A percentile compares a stretch with the other conserved stretches of the same genome.
Evolutionary conservation across 2,329 filamentous ascomycete species (phyloP).

Genomic region (Ceratocystis huliohia): DNA sequence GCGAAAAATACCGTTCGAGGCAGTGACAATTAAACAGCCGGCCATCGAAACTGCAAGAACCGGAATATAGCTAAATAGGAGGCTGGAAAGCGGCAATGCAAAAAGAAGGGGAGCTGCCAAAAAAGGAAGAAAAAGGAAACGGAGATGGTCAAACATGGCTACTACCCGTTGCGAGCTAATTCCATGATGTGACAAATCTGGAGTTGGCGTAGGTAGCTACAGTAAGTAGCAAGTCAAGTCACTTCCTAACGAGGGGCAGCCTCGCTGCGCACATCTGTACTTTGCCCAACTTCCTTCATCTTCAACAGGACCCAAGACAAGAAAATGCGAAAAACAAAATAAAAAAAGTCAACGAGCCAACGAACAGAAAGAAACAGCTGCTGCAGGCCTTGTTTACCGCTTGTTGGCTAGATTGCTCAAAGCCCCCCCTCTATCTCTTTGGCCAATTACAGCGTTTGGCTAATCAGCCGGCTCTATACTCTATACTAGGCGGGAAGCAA

Average conservation of each 20-base stretch:
- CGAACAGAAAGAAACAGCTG: not conserved
- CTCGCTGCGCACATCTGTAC: not conserved
- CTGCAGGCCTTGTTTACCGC: not conserved
- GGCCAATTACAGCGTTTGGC: not conserved
- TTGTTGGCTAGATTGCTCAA: not conserved
- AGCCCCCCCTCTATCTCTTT: not conserved
- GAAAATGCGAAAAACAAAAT: not conserved
- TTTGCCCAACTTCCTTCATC: not conserved
- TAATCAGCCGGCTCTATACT: not conserved
- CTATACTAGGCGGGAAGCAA: slow-evolving; percentile 1
- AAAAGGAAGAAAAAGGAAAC: not conserved
- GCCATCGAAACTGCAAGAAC: not conserved
- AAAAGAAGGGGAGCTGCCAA: not conserved
- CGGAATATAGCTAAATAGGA: not conserved
- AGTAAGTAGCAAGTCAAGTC: not conserved
- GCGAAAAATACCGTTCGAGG: not conserved
- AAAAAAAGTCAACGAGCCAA: not conserved
- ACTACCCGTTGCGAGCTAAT: not conserved
- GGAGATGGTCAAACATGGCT: not conserved
- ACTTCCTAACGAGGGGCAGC: no score
- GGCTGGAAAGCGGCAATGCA: not conserved
- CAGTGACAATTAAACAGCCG: not conserved
- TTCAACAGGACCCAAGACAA: not conserved
- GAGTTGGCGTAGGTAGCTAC: not conserved
- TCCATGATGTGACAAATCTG: not conserved